Conservation (phyloP, 352 stramenopile genomes). For the Pythium rhizo-oryzae region DNA sequence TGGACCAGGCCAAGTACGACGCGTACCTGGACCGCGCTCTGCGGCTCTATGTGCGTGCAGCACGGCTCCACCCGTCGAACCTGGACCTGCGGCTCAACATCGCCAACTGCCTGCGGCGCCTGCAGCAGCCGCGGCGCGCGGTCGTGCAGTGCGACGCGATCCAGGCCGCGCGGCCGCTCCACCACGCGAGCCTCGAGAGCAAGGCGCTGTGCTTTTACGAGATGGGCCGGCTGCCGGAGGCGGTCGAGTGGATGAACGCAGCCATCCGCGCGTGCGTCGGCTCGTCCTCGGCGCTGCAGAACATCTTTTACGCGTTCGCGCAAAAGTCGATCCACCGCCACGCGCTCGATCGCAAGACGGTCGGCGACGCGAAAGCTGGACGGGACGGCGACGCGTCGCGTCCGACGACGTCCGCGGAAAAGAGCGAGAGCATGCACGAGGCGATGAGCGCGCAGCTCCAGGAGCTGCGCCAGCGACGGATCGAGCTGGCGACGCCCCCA, state of each 20-base stretch:
- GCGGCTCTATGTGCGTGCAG: constrained; percentile 71
- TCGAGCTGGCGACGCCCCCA: background rate
- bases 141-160: constrained; percentile 64
- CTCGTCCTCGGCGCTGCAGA: constrained; percentile 57
- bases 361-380: constrained; percentile 25
- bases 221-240: constrained; percentile 44
- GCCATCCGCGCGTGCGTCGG: constrained; percentile 61
- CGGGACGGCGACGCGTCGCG: background rate
- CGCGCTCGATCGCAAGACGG: constrained; percentile 55
- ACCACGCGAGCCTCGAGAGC: constrained; percentile 57
- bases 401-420: background rate
- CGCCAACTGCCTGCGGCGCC: constrained; percentile 61
- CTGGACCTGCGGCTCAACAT: constrained; percentile 68
- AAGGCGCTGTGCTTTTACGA: constrained; percentile 67
- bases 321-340: constrained; percentile 54
- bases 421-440: constrained; percentile 23
- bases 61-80: constrained; percentile 62
- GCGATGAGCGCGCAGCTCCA: constrained; percentile 30
- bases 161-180: constrained; percentile 35
- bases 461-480: constrained; percentile 20
- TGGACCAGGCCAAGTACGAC: constrained; percentile 46
- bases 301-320: constrained; percentile 70
- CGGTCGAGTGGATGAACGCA: constrained; percentile 55
- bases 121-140: constrained; percentile 41
- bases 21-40: constrained; percentile 52